phyloP scores from a whole-genome alignment of 2,329 filamentous ascomycete genomes.

The Trichoderma koningii region DNA sequence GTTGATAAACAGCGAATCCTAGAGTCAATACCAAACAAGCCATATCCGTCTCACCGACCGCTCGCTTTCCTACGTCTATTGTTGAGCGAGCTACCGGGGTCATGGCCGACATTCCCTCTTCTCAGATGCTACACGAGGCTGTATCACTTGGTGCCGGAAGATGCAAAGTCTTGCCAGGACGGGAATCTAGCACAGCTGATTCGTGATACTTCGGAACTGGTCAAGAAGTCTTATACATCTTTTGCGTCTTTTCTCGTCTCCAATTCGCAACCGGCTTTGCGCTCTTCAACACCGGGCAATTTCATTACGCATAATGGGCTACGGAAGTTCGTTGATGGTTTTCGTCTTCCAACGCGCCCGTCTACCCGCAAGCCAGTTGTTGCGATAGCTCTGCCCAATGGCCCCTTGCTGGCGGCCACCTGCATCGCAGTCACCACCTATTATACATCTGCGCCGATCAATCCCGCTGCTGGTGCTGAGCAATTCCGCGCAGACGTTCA shows the following conservation, averaged over 20 bases:
- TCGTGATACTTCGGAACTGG: constrained; percentile 30
- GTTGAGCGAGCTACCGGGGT: constrained; percentile 34
- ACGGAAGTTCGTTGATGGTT: constrained; percentile 38
- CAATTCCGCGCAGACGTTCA: constrained; percentile 55
- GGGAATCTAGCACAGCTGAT: constrained; percentile 29
- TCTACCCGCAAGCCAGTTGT: constrained; percentile 45
- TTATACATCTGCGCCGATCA: constrained; percentile 56
- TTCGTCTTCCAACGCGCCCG: constrained; percentile 36
- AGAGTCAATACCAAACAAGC: constrained; percentile 31
- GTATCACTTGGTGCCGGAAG: constrained; percentile 43
- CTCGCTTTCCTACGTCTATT: constrained; percentile 35
- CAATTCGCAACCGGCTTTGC: constrained; percentile 36
- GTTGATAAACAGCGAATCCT: constrained; percentile 32
- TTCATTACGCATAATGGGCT: constrained; percentile 41
- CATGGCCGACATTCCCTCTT: constrained; percentile 37
- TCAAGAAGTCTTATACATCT: constrained; percentile 41
- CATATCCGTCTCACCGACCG: constrained; percentile 32
- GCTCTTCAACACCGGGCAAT: constrained; percentile 32
- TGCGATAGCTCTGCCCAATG: constrained; percentile 56
- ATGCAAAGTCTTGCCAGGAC: constrained; percentile 36
- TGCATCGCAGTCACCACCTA: constrained; percentile 52
- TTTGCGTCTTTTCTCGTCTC: constrained; percentile 43
- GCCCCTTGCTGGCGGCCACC: constrained; percentile 53
- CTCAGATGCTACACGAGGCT: constrained; percentile 42
- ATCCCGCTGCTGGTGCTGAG: constrained; percentile 49